These are phyloP conservation scores for Saposhnikovia divaricata DNA, from an alignment of 129 eudicot genomes.

Conservation along the genomic window DNA sequence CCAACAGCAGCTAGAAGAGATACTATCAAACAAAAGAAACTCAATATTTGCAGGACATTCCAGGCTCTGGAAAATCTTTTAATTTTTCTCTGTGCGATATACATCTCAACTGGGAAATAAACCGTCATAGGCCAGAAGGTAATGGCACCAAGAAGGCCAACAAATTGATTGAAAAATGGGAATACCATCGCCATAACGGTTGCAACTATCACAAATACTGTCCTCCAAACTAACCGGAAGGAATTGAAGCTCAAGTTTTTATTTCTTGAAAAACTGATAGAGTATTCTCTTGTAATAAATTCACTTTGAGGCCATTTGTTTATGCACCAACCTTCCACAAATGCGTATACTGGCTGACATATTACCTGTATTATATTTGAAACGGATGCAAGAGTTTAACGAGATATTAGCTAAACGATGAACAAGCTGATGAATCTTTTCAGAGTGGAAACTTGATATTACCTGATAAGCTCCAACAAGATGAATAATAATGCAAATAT, in stretches of 20 bases:
- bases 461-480: conserved; percentile 8
- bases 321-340: neutral
- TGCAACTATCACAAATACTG: neutral
- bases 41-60: neutral
- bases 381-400: neutral
- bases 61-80: neutral
- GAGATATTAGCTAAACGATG: neutral
- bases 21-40: neutral
- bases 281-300: neutral
- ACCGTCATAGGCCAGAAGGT: conserved; percentile 8
- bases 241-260: neutral
- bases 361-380: neutral
- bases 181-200: neutral
- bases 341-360: neutral
- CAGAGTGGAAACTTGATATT: neutral
- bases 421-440: neutral
- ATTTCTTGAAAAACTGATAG: neutral
- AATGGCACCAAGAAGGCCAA: conserved; percentile 7
- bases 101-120: neutral
- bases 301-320: neutral
- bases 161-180: neutral
- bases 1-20: conserved; percentile 7
- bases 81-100: neutral
- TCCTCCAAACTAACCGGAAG: conserved; percentile 3
- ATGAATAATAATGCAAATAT: neutral